Conservation (phyloP, 257 asterid genomes). For the Marsdenia floribunda region DNA sequence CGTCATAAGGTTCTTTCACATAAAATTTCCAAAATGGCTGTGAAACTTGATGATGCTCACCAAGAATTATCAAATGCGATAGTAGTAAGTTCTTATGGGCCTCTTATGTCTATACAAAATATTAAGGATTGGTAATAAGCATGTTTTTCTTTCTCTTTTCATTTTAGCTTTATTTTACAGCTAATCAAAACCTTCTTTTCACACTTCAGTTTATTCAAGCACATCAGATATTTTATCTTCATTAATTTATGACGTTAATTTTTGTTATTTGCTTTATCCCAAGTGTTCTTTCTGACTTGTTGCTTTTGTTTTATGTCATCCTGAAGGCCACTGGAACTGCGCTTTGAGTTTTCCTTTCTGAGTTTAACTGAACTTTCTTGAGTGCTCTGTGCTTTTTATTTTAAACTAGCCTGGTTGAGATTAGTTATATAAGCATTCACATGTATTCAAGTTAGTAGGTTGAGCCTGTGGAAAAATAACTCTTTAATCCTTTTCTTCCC, state of each 20-base stretch:
- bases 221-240: neutral
- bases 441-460: neutral
- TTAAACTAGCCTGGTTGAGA: neutral
- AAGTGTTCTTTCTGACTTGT: neutral
- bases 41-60: slow-evolving; percentile 99
- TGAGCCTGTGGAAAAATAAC: neutral
- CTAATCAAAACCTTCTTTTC: neutral
- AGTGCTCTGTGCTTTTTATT: neutral
- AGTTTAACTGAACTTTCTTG: neutral
- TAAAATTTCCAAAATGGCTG: slow-evolving; percentile 86
- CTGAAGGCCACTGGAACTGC: neutral
- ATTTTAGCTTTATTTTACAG: neutral
- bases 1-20: slow-evolving; percentile 96
- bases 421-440: neutral
- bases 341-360: neutral
- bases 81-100: slow-evolving; percentile 58
- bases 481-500: slow-evolving; percentile 1
- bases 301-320: neutral
- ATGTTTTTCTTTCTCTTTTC: neutral
- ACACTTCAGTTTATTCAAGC: neutral
- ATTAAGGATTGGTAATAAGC: neutral
- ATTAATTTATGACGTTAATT: neutral
- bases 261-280: neutral
- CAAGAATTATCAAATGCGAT: slow-evolving; percentile 86
- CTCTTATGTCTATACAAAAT: neutral